Evolutionary conservation across 1,284 basidiomycete genomes (phyloP), one percentile per base, ranked within the genome.

Genomic region (Lentinus polychrous): DNA sequence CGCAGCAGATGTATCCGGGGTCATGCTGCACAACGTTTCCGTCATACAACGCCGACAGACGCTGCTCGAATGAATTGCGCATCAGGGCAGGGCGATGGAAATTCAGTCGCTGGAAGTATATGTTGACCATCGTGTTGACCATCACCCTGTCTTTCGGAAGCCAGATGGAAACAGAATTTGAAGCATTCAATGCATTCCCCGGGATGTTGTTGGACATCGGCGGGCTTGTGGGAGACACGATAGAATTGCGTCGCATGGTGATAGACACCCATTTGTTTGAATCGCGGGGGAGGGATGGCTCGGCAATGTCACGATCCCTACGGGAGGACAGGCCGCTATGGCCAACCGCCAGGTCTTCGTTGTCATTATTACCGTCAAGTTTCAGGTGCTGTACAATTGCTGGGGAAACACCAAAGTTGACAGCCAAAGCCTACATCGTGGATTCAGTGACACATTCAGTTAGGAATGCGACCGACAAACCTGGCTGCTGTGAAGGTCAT

Each of bases 71-170:
- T 33, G 83, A 78, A 46, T 70, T 66, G 36, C 78, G 79, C 31
- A 74, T 63, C 60, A 84, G 86, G 41, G 89, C 82, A 0, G 87
- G 87, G 1, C 87, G 78, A 60, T 91, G 86, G 54, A 76, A 62
- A 57, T 91, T 89, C 63, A 91, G 83, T 41, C 80, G 78, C 0
- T 66, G 59, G 63, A 91, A 91, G 64, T 90, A 91, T 40, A 78
- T 73, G 14, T 83, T 73, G 46, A 85, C 71, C 54, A 89, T 77
- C 45, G 66, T 66, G 39, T 70, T 64, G 14, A 82, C 75, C 69
- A 81, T 79, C n/a, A 70, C 68, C 37, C 83, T 76, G 60, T 90
- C 83, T 59, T 83, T 85, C 22, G 86, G 86, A 15, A 90, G 67
- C 80, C 80, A 88, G 31, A 88, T 66, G 2, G 73, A 68, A 50